These are phyloP conservation scores for Emmonsia crescens DNA, from an alignment of 2,329 filamentous ascomycete genomes.

Conservation along the genomic window DNA sequence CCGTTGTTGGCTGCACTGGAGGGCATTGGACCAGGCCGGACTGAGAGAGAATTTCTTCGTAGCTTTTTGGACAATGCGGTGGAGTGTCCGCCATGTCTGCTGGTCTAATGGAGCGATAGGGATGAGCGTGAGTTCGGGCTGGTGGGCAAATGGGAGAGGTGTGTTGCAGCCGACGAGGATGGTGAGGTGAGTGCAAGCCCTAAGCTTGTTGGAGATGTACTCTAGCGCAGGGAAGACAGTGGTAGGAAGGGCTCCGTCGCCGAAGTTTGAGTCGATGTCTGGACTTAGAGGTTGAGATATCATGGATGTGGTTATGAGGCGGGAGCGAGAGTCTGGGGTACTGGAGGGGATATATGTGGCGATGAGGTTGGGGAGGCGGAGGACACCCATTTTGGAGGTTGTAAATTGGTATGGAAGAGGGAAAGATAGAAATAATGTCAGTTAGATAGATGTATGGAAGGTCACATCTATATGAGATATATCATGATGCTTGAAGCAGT, in stretches of 20 bases:
- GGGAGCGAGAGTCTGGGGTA: neutral
- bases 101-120: constrained; percentile 25
- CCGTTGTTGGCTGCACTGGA: constrained; percentile 26
- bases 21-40: constrained; percentile 29
- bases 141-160: constrained; percentile 28
- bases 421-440: neutral
- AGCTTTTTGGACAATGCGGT: constrained; percentile 26
- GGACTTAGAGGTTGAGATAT: constrained; percentile 33
- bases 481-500: neutral
- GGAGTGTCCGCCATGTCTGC: constrained; percentile 22
- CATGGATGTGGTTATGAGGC: constrained; percentile 28
- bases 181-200: constrained; percentile 30
- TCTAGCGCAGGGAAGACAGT: constrained; percentile 30
- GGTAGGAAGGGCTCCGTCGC: constrained; percentile 20
- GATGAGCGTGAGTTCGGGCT: constrained; percentile 30
- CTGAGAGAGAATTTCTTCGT: constrained; percentile 29
- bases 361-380: constrained; percentile 25
- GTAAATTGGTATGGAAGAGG: neutral
- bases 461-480: neutral
- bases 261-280: constrained; percentile 28
- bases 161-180: constrained; percentile 31
- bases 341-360: constrained; percentile 26
- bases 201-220: constrained; percentile 32
- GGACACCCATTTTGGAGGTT: constrained; percentile 23
- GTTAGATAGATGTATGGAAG: neutral